Evolutionary conservation across 78 protist species (phyloP), one percentile per base, ranked within the genome.

Genomic region (Mastigamoeba balamuthi): DNA sequence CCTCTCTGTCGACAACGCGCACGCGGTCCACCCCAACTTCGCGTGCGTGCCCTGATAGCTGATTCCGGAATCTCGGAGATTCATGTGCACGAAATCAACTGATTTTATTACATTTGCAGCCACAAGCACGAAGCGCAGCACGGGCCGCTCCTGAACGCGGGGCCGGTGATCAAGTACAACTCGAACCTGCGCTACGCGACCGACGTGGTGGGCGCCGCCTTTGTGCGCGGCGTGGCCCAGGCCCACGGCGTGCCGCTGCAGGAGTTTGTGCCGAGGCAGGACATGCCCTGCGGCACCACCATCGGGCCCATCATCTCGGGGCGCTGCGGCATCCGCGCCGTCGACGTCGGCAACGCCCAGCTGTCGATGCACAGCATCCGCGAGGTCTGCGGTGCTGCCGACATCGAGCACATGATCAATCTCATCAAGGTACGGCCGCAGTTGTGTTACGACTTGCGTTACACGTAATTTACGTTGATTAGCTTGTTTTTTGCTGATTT

Each of bases 11-110:
- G 99, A 96, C 75, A 87, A 85, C 86, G 99, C 97, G 0, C 99
- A 96, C 64, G 99, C 96, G 4, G 77, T 94, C 4, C 98, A 96
- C 82, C 98, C 98, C 35, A 95, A 95, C 88, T 95, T 94, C 80
- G 4, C 86, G 76, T 83, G 29, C 1, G 72, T 1, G 25, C 5
- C 63, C 35, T 9, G n/a, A 3, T 25, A 3, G n/a, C 30, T 6
- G 3, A 3, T 6, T 6, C n/a, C n/a, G n/a, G n/a, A n/a, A n/a
- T n/a, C 66, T 6, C 17, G 17, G 6, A 44, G 28, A 44, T 44
- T 10, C 10, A 8, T 17, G 10, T 10, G 40, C 6, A 17, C 36
- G 68, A 23, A 29, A 5, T 17, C 29, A 44, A 2, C 10, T 44
- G 64, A 6, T 72, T 75, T 5, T 63, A 1, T 41, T 67, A 40